These are phyloP conservation scores for Aspergillus ochraceus DNA, from an alignment of 2,329 filamentous ascomycete species.

Conservation along the genomic window DNA sequence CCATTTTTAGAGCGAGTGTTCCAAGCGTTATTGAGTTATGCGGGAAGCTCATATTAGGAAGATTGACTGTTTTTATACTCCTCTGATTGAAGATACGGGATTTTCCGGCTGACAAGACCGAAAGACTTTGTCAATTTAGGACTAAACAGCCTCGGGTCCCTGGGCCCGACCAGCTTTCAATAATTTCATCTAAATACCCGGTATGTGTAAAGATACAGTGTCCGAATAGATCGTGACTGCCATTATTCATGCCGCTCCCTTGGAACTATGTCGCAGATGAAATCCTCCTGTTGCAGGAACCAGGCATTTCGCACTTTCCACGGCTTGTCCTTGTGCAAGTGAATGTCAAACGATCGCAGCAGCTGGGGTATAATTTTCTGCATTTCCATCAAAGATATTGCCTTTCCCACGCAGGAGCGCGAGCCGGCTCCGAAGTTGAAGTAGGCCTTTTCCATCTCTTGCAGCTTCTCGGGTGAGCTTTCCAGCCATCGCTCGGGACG, in stretches of 20 bases:
- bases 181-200: too few species aligned
- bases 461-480: constrained; percentile 21
- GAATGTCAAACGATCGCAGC: neutral
- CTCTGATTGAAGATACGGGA: too few species aligned
- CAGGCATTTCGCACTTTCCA: neutral
- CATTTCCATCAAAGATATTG: constrained; percentile 35
- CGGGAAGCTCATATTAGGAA: too few species aligned
- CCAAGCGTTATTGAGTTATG: too few species aligned
- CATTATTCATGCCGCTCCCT: neutral
- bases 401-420: constrained; percentile 34
- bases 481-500: constrained; percentile 49
- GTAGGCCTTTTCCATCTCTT: constrained; percentile 33
- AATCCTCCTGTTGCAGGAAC: neutral
- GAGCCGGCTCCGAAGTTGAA: constrained; percentile 32
- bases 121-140: too few species aligned
- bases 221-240: too few species aligned
- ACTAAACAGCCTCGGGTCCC: too few species aligned
- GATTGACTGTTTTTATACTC: too few species aligned
- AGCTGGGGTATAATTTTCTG: constrained; percentile 31
- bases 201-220: too few species aligned
- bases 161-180: too few species aligned
- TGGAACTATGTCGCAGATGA: neutral
- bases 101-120: too few species aligned
- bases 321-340: neutral
- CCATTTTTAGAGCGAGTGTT: too few species aligned